These are phyloP conservation scores for Papiliotrema fonsecae DNA, from an alignment of 1,284 basidiomycete species.

Conservation along the genomic window DNA sequence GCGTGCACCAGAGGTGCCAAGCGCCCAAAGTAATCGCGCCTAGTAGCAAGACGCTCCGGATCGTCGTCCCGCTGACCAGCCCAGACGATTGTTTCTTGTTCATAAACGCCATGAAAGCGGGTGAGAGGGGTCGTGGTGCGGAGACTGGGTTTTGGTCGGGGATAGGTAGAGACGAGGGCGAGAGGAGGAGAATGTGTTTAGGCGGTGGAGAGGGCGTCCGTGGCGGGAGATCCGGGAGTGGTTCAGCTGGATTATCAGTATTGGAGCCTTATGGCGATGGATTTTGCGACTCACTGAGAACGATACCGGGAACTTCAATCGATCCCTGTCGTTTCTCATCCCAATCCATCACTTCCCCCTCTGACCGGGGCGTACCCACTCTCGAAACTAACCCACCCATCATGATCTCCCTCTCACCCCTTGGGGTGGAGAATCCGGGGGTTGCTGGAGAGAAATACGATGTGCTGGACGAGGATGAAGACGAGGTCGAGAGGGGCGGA, in stretches of 20 bases:
- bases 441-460: slow-evolving; percentile 4
- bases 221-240: slow-evolving; percentile 8
- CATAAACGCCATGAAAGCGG: background rate
- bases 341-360: background rate
- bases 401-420: slow-evolving; percentile 6
- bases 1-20: slow-evolving; percentile 5
- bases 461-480: background rate
- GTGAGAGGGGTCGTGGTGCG: background rate
- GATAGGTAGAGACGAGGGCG: slow-evolving; percentile 10
- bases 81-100: background rate
- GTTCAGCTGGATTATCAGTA: slow-evolving; percentile 9
- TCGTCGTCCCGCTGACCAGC: background rate
- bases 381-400: slow-evolving; percentile 11
- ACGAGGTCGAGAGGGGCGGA: background rate
- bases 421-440: background rate
- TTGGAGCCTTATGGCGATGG: background rate
- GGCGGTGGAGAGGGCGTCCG: slow-evolving; percentile 11
- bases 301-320: slow-evolving; percentile 18
- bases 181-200: slow-evolving; percentile 21
- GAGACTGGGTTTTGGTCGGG: background rate
- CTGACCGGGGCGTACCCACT: background rate
- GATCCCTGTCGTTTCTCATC: slow-evolving; percentile 5
- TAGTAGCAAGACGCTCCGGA: slow-evolving; percentile 8
- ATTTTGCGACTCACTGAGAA: slow-evolving; percentile 13
- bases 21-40: slow-evolving; percentile 7